A percentile compares a stretch with the other conserved stretches of the same genome.
Evolutionary conservation across 2,329 filamentous ascomycete species (phyloP).

Genomic region (Arthrinium puccinioides): DNA sequence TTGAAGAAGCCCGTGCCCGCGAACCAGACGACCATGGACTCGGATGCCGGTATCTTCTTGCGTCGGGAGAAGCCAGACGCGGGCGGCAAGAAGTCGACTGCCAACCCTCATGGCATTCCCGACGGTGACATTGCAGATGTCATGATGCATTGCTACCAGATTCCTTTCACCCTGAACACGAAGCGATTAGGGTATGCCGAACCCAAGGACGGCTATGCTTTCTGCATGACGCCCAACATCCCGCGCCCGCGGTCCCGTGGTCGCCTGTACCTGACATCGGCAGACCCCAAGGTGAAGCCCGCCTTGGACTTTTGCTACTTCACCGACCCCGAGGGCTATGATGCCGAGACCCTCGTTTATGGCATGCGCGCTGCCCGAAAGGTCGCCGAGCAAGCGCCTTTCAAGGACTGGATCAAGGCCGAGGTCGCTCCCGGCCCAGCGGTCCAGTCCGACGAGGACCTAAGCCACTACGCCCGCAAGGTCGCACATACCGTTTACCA

Average conservation of each 20-base stretch:
- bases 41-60: slow-evolving; percentile 81
- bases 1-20: slow-evolving; percentile 69
- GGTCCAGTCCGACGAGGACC: slow-evolving; percentile 68
- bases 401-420: slow-evolving; percentile 75
- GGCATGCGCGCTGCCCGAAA: slow-evolving; percentile 72
- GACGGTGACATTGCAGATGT: slow-evolving; percentile 76
- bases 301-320: slow-evolving; percentile 86
- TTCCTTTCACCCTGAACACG: slow-evolving; percentile 86
- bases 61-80: slow-evolving; percentile 69
- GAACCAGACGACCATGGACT: slow-evolving; percentile 87
- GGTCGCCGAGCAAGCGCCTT: slow-evolving; percentile 67
- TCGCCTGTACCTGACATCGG: slow-evolving; percentile 67
- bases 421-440: slow-evolving; percentile 73
- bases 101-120: slow-evolving; percentile 39
- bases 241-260: slow-evolving; percentile 74
- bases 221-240: slow-evolving; percentile 92
- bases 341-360: slow-evolving; percentile 72
- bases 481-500: slow-evolving; percentile 88
- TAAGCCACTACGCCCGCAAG: slow-evolving; percentile 73
- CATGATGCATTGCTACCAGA: slow-evolving; percentile 98
- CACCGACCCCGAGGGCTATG: slow-evolving; percentile 78
- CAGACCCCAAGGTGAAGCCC: slow-evolving; percentile 70
- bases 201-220: slow-evolving; percentile 65
- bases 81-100: slow-evolving; percentile 40
- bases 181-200: slow-evolving; percentile 64